Conservation (phyloP, 2,329 filamentous ascomycete genomes). For the Coleophoma cylindrospora region DNA sequence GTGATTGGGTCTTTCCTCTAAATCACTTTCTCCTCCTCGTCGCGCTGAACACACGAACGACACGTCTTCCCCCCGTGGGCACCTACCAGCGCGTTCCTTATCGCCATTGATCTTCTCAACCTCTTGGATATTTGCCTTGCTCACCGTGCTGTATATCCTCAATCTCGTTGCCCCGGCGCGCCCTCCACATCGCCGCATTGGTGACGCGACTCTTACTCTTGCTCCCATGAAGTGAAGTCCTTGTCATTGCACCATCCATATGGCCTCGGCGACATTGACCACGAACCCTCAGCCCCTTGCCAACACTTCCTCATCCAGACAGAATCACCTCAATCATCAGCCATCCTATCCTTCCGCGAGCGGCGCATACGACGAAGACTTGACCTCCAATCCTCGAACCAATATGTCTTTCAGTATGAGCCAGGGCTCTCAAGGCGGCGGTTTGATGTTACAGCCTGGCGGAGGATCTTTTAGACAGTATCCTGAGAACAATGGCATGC, state of each 20-base stretch:
- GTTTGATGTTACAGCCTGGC: slow-evolving; percentile 26
- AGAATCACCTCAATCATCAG: slow-evolving; percentile 19
- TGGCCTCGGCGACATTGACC: slow-evolving; percentile 15
- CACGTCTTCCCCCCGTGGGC: slow-evolving; percentile 10
- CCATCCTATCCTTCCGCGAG: slow-evolving; percentile 13
- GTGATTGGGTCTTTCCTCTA: slow-evolving; percentile 1
- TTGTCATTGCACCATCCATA: not conserved
- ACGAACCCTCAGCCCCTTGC: slow-evolving; percentile 22
- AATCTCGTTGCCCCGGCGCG: not conserved
- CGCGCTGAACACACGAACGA: slow-evolving; percentile 17
- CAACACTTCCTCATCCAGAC: slow-evolving; percentile 20
- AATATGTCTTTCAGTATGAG: slow-evolving; percentile 29
- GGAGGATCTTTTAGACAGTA: slow-evolving; percentile 22
- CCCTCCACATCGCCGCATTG: not conserved
- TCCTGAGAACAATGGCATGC: slow-evolving; percentile 17
- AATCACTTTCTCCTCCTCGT: slow-evolving; percentile 17
- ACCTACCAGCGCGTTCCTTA: slow-evolving; percentile 13
- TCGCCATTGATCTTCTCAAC: slow-evolving; percentile 9
- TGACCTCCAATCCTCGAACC: slow-evolving; percentile 6
- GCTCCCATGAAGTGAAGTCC: not conserved
- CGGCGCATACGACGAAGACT: slow-evolving; percentile 13
- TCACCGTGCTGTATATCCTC: slow-evolving; percentile 1
- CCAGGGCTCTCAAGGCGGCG: slow-evolving; percentile 24
- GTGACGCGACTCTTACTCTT: not conserved
- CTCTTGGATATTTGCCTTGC: slow-evolving; percentile 3